A percentile compares a stretch with the other conserved stretches of the same genome.
Evolutionary conservation across 805 yeast genomes (phyloP).

Genomic region (Lipomyces sp.): DNA sequence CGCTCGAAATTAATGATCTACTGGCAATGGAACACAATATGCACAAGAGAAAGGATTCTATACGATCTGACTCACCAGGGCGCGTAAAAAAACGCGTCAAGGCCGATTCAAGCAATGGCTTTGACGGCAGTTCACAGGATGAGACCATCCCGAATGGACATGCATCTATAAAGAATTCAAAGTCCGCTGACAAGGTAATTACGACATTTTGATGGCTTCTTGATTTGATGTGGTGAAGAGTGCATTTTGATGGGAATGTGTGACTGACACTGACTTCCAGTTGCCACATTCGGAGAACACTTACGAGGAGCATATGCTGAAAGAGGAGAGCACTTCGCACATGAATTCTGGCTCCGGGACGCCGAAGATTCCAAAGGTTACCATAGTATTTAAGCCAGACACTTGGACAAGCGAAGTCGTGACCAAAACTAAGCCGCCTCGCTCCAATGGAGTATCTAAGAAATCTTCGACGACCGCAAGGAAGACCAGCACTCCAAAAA

Average conservation of each 20-base stretch:
- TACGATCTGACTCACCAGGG: neutral
- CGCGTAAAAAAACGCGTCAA: neutral
- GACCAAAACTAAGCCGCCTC: constrained; percentile 13
- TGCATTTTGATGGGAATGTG: neutral
- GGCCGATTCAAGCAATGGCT: neutral
- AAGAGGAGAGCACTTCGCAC: neutral
- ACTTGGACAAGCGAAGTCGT: neutral
- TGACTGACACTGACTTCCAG: neutral
- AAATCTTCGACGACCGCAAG: constrained; percentile 13
- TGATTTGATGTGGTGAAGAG: neutral
- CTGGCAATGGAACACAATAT: neutral
- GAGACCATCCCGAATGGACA: neutral
- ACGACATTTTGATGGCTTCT: neutral
- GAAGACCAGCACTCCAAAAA: neutral
- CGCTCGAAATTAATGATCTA: neutral
- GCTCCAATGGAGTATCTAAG: constrained; percentile 4
- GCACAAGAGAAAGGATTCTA: neutral
- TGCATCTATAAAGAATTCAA: neutral
- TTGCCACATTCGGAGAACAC: neutral
- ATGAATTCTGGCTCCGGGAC: neutral
- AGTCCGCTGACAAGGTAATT: neutral
- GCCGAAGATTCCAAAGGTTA: constrained; percentile 12
- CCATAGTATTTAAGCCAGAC: constrained; percentile 20
- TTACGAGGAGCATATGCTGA: neutral
- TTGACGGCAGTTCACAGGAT: neutral